Evolutionary conservation across 2,329 filamentous ascomycete genomes (phyloP).

Genomic region (Cytospora schulzeri): DNA sequence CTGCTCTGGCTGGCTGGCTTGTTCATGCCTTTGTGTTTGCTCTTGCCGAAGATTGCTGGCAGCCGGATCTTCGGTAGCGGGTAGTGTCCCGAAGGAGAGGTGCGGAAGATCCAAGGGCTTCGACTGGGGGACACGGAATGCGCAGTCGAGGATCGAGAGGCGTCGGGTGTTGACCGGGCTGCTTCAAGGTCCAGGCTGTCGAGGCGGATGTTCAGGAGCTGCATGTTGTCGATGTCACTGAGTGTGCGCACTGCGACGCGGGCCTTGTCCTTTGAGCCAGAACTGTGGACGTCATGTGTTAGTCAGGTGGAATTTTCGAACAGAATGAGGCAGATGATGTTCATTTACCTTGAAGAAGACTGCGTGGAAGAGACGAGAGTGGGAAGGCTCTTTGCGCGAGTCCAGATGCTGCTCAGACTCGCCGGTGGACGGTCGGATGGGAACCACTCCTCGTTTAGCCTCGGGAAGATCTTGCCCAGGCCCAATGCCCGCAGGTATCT

Average conservation of each 20-base stretch:
- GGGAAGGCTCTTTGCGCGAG: conserved; percentile 8
- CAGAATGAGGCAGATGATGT: not conserved
- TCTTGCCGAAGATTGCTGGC: not conserved
- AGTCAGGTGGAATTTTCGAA: not conserved
- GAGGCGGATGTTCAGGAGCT: conserved; percentile 16
- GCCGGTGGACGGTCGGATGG: conserved; percentile 29
- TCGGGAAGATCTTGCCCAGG: conserved; percentile 47
- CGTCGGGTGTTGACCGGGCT: conserved; percentile 21
- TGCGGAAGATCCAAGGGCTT: conserved; percentile 29
- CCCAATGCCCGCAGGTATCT: conserved; percentile 42
- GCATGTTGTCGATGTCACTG: conserved; percentile 9
- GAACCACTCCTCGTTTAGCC: conserved; percentile 38
- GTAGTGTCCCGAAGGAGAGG: conserved; percentile 16
- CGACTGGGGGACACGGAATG: conserved; percentile 9
- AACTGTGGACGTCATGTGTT: conserved; percentile 2
- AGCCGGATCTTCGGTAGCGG: not conserved
- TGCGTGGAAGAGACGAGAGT: not conserved
- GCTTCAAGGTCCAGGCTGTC: conserved; percentile 22
- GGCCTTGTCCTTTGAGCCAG: not conserved
- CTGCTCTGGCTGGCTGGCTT: not conserved
- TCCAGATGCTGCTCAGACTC: conserved; percentile 14
- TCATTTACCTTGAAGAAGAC: conserved; percentile 6
- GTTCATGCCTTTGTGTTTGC: not conserved
- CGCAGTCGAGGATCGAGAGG: not conserved
- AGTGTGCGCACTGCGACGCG: not conserved